phyloP scores from a whole-genome alignment of 1,284 basidiomycete genomes.

The Ustilago xerochloae region DNA sequence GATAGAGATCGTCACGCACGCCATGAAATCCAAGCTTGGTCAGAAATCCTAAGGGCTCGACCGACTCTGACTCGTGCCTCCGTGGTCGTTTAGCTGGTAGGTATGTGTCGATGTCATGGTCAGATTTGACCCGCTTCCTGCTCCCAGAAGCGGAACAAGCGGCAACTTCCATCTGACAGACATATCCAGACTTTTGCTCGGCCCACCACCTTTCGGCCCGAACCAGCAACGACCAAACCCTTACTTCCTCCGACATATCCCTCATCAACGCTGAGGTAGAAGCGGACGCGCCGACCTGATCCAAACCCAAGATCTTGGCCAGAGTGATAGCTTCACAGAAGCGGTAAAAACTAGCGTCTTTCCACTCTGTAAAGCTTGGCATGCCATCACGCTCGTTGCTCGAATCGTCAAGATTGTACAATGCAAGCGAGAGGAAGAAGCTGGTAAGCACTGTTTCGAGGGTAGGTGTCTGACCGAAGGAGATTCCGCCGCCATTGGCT shows the following conservation, averaged over 20 bases:
- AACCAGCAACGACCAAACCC: slow-evolving; percentile 41
- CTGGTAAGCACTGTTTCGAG: slow-evolving; percentile 35
- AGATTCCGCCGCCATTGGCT: slow-evolving; percentile 14
- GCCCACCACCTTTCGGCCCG: slow-evolving; percentile 53
- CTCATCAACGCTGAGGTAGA: not conserved
- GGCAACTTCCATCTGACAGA: slow-evolving; percentile 39
- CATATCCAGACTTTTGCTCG: slow-evolving; percentile 15
- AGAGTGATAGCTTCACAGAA: slow-evolving; percentile 53
- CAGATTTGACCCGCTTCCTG: slow-evolving; percentile 15
- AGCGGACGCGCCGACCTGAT: slow-evolving; percentile 9
- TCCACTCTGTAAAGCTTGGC: slow-evolving; percentile 25
- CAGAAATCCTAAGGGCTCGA: slow-evolving; percentile 12
- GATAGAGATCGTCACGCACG: slow-evolving; percentile 11
- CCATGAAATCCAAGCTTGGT: slow-evolving; percentile 17
- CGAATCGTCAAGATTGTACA: slow-evolving; percentile 38
- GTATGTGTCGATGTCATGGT: not conserved
- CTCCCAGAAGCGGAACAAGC: not conserved
- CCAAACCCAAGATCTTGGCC: slow-evolving; percentile 48
- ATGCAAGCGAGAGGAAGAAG: slow-evolving; percentile 46
- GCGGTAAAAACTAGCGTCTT: slow-evolving; percentile 36
- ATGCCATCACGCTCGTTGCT: slow-evolving; percentile 2
- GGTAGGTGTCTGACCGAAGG: slow-evolving; percentile 40
- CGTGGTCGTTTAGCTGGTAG: not conserved
- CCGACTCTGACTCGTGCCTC: not conserved
- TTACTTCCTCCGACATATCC: slow-evolving; percentile 11